These are phyloP conservation scores for Poteriospumella lacustris DNA, from an alignment of 108 stramenopile species.

Conservation along the genomic window DNA sequence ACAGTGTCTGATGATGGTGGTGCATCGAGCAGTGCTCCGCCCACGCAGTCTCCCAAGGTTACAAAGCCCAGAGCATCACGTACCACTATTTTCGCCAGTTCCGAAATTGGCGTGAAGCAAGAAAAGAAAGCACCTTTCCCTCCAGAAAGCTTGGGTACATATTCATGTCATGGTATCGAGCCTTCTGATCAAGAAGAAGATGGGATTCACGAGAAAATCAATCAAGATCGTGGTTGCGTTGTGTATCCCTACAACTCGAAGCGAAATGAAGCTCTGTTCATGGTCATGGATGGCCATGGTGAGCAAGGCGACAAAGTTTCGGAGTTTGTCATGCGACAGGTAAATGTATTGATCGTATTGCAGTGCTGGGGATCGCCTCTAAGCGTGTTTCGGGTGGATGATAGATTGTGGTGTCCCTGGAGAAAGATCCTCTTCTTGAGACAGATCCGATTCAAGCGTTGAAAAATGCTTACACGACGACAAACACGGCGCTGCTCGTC, in stretches of 20 bases:
- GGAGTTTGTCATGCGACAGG: constrained; percentile 66
- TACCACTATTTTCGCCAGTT: background rate
- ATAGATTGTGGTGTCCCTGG: constrained; percentile 8
- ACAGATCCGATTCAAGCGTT: background rate
- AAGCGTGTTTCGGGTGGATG: background rate
- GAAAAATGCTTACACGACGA: background rate
- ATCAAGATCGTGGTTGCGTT: constrained; percentile 89
- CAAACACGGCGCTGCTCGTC: constrained; percentile 17
- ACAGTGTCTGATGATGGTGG: constrained; percentile 9
- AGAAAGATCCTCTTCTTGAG: constrained; percentile 25
- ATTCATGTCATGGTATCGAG: constrained; percentile 90
- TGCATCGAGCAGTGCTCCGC: background rate
- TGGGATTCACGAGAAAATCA: constrained; percentile 77
- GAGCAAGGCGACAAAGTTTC: constrained; percentile 79
- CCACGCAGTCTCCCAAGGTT: background rate
- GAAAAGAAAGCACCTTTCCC: constrained; percentile 25
- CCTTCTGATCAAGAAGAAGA: constrained; percentile 64
- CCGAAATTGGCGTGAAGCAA: constrained; percentile 20
- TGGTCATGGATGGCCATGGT: constrained; percentile 81
- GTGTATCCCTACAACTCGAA: constrained; percentile 77
- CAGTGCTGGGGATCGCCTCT: background rate
- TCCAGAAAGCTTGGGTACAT: constrained; percentile 59
- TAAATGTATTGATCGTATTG: constrained; percentile 10
- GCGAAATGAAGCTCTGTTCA: constrained; percentile 68
- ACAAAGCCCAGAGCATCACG: too few species aligned